Evolutionary conservation across 2,329 filamentous ascomycete species (phyloP).

Genomic region (Talaromyces marneffei): DNA sequence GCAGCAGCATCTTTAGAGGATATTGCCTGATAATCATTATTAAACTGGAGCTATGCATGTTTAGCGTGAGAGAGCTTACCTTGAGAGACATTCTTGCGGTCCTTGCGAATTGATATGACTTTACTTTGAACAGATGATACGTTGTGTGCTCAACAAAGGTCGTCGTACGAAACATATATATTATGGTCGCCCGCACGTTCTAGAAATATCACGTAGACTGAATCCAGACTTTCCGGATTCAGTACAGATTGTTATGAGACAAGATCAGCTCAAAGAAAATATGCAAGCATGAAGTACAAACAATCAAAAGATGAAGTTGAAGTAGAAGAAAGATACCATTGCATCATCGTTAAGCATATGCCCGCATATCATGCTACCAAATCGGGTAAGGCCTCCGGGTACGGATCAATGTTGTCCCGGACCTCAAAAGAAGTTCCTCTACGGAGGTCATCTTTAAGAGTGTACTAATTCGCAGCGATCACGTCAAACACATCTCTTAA

Average conservation of each 20-base stretch:
- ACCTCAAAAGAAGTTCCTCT: conserved; percentile 1
- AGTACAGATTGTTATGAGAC: not conserved
- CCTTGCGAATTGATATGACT: conserved; percentile 23
- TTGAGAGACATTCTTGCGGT: conserved; percentile 38
- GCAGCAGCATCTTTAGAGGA: conserved; percentile 80
- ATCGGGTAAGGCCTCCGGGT: conserved; percentile 4
- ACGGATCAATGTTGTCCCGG: conserved; percentile 10
- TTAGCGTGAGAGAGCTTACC: conserved; percentile 19
- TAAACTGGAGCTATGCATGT: not conserved
- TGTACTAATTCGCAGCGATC: not conserved
- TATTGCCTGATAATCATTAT: conserved; percentile 57
- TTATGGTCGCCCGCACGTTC: not conserved
- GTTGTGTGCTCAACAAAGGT: conserved; percentile 11
- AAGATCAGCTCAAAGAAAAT: not conserved
- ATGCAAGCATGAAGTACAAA: not conserved
- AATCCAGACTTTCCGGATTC: not conserved
- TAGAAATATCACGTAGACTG: not conserved
- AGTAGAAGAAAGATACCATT: conserved; percentile 11
- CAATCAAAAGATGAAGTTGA: not conserved
- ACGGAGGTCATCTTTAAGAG: not conserved
- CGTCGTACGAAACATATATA: conserved; percentile 25
- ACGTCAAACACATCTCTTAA: not conserved
- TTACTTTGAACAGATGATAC: not conserved
- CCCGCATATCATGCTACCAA: conserved; percentile 4
- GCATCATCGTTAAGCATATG: conserved; percentile 17